Base-by-base conservation (phyloP, 108 stramenopile genomes). In the Nannochloropsis oceanica region DNA sequence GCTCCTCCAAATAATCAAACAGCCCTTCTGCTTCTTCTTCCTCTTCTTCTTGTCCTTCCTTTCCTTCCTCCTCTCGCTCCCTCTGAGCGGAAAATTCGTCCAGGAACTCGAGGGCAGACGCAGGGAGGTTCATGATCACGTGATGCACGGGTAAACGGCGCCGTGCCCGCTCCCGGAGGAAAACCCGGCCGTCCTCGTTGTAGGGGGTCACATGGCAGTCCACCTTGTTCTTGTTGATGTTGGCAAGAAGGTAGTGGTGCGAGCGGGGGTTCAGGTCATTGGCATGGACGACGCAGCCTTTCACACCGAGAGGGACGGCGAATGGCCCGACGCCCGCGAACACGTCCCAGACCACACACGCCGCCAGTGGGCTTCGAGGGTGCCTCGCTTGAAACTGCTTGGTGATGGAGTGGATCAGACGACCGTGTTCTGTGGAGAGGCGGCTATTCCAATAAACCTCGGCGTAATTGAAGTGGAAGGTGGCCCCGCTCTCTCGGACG, bases 271-370 rank as follows among this genome's bases (percentile, higher is more conserved):
- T 98, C 79, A 98, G 92, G 84, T 99, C 98, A 90, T 97, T 99
- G 44, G 96, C 97, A 9, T 93, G 73, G 44, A 89, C 89, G 22
- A 20, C 27, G 90, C 90, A 84, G 80, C 90, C 86, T 80, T 90
- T 85, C 81, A 87, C 88, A 24, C 86, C 87, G 24, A 98, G 86
- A n/a, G 98, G 98, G 13, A 99, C 83, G 24, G 96, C 95, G 89
- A 99, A 99, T 11, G 98, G 98, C 0, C 98, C 98, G 18, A 99
- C 94, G 26, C 98, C 98, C 14, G 95, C 96, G 94, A 96, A 95
- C 79, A 94, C 86, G 91, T 98, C 97, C 20, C 95, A 95, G 25
- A 99, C 96, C 7, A 94, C 85, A 18, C 88, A 91, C 80, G 84
- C 13, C 80, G 20, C 81, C 18, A 46, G 24, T 2, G 42, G 73